These are phyloP conservation scores for Isochrysis galbana DNA, from an alignment of 78 protist genomes.

Conservation along the genomic window DNA sequence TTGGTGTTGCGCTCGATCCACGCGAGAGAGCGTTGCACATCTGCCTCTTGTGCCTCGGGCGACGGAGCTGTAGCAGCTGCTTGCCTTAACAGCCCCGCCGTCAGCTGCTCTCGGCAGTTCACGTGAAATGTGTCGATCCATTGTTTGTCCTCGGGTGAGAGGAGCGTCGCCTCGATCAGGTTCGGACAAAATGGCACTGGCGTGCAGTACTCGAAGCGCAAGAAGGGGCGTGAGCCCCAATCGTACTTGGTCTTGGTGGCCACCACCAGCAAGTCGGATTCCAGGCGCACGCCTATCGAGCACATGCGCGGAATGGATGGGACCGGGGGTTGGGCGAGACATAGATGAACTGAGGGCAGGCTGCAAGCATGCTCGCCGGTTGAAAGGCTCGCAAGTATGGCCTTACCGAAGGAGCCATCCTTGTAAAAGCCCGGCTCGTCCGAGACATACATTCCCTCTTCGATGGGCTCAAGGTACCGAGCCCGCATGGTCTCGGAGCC, in stretches of 20 bases:
- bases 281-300: no score
- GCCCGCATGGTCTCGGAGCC: background rate
- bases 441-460: background rate
- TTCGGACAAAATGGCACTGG: background rate
- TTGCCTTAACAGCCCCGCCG: background rate
- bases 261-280: background rate
- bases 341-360: background rate
- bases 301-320: no score
- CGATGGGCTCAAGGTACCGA: background rate
- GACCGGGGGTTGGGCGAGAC: background rate
- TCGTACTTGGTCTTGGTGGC: background rate
- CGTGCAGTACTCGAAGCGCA: background rate
- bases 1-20: no score
- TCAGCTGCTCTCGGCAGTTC: background rate
- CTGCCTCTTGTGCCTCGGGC: no score
- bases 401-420: background rate
- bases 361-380: background rate
- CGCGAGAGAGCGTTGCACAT: no score
- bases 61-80: no score
- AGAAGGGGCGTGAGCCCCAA: background rate
- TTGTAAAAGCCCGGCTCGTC: conserved; percentile 22
- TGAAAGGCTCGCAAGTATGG: background rate
- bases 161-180: background rate
- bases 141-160: background rate
- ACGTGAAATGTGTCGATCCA: background rate